Percentiles rank a stretch among this genome's conserved stretches.
Evolutionary conservation across 208 protist genomes (phyloP).

Genomic region (Trypanosoma avium): DNA sequence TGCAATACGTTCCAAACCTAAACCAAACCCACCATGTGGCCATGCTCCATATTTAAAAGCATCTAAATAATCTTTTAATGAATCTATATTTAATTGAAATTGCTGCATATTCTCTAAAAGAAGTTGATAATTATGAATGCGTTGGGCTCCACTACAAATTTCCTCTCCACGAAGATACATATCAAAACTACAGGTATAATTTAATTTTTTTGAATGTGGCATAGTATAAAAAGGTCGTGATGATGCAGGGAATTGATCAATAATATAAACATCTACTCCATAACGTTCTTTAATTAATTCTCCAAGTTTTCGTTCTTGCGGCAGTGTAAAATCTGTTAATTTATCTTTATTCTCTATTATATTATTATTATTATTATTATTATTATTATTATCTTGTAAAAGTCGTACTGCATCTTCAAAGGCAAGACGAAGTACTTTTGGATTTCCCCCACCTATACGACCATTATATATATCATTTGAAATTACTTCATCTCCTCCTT

Average conservation of each 20-base stretch:
- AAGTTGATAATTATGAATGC: constrained; percentile 94
- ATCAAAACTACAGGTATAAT: constrained; percentile 93
- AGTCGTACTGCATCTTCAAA: constrained; percentile 57
- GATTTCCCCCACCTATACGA: constrained; percentile 34
- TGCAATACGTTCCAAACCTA: constrained; percentile 98
- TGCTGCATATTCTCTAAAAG: constrained; percentile 72
- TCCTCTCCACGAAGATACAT: constrained; percentile 99
- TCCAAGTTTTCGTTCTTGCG: constrained; percentile 93
- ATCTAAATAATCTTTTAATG: constrained; percentile 95
- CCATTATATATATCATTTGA: constrained; percentile 50
- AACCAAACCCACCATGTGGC: constrained; percentile 98
- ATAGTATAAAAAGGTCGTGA: constrained; percentile 99
- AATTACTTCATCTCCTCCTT: neutral
- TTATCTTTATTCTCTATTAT: constrained; percentile 30
- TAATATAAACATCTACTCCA: constrained; percentile 97
- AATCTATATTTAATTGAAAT: constrained; percentile 33
- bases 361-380: too few species aligned
- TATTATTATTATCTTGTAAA: constrained; percentile 33
- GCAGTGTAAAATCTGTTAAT: constrained; percentile 84
- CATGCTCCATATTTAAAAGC: constrained; percentile 96
- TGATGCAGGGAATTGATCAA: constrained; percentile 96
- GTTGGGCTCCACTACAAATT: constrained; percentile 99
- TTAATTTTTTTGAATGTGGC: constrained; percentile 49
- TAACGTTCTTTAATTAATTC: constrained; percentile 95
- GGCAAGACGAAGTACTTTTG: constrained; percentile 45